Base-by-base conservation (phyloP, 2,329 filamentous ascomycete species). In the Sclerotinia nivalis region DNA sequence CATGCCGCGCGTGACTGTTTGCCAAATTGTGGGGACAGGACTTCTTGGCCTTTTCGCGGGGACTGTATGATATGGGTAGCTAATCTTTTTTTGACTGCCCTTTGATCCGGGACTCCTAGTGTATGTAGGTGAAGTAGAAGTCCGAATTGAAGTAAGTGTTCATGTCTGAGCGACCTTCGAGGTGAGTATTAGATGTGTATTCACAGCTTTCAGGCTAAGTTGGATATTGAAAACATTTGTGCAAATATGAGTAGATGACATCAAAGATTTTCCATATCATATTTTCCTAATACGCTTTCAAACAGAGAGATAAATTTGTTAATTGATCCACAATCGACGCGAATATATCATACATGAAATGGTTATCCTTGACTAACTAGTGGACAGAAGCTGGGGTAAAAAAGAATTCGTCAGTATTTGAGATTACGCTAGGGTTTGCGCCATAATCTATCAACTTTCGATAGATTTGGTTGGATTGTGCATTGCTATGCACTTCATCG, bases 31-130 rank as follows among this genome's bases (percentile, higher is more conserved):
- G 56, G 56, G 56, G 60, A 50, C n/a, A 20, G 31, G 13, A n/a
- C 22, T 15, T 20, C 60, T 64, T 37, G 45, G 45, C 45, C 22
- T 40, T 50, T 64, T 40, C 60, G 22, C 50, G 60, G 31, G 60
- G 60, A 50, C 4, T n/a, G 0, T 20, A 43, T 25, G 22, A n/a
- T 43, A 7, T 25, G 8, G 12, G 15, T 18, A 59, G n/a, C 6
- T 25, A 34, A 56, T 31, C 22, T 22, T 47, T 25, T 13, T 31
- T 20, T 20, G 40, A 22, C 25, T 61, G 13, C 34, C 56, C 34
- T 31, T 50, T 25, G 31, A 25, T 64, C 31, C 22, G 9, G 31
- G 20, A 15, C n/a, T 25, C 40, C 4, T 37, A 20, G 25, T 31
- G 45, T 34, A n/a, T 2, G 28, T 37, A 10, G 25, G 10, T 31